Conservation (phyloP, 345 rosid species). For the Corymbia maculata region DNA sequence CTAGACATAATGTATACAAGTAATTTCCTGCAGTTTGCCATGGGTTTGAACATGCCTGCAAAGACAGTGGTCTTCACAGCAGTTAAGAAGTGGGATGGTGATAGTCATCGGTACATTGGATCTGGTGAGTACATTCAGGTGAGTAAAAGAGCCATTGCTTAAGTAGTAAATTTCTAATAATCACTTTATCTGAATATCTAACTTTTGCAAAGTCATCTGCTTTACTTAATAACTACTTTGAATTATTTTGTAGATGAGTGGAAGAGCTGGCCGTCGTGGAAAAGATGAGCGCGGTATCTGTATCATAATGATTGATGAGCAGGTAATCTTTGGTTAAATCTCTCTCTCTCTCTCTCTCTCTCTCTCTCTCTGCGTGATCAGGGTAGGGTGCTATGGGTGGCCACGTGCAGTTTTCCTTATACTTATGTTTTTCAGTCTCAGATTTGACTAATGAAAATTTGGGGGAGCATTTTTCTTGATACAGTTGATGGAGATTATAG, state of each 20-base stretch:
- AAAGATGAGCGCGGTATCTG: slow-evolving; percentile 96
- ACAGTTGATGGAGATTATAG: not conserved
- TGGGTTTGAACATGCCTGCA: slow-evolving; percentile 99
- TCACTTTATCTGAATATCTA: not conserved
- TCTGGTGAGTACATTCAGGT: slow-evolving; percentile 99
- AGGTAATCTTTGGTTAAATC: slow-evolving; percentile 24
- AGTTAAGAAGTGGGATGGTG: slow-evolving; percentile 98
- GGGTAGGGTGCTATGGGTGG: not conserved
- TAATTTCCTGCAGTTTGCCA: slow-evolving; percentile 63
- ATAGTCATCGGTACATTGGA: slow-evolving; percentile 89
- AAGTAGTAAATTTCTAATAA: not conserved
- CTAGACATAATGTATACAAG: not conserved
- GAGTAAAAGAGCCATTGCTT: slow-evolving; percentile 9
- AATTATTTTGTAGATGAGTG: slow-evolving; percentile 73
- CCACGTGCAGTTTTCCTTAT: not conserved
- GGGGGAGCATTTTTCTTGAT: not conserved
- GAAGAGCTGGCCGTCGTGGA: slow-evolving; percentile 99
- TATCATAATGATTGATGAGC: slow-evolving; percentile 94
- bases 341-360: not conserved
- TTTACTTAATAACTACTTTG: not conserved
- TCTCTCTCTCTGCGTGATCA: not conserved
- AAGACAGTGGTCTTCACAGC: slow-evolving; percentile 95
- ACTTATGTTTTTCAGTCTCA: not conserved
- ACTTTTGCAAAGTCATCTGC: not conserved
- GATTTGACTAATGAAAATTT: not conserved